Evolutionary conservation across 1,139 yeast genomes (phyloP).

Genomic region (Debaryomyces udenii): DNA sequence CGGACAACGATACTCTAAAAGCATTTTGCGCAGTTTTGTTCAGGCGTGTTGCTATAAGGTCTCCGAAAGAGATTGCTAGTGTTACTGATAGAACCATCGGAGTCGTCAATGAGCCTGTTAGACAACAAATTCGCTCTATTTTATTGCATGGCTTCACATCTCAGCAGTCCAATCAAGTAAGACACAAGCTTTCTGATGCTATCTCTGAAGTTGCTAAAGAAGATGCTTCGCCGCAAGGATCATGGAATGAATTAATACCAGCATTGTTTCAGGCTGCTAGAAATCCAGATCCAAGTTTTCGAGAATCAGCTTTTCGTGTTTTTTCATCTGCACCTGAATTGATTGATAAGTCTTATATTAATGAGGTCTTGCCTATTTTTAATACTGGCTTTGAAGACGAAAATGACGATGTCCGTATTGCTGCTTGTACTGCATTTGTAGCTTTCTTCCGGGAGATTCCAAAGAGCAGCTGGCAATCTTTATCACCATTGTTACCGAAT

Average conservation of each 20-base stretch:
- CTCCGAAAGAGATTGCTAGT: constrained; percentile 63
- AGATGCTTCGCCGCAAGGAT: constrained; percentile 51
- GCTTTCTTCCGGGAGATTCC: constrained; percentile 85
- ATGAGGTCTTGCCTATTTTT: constrained; percentile 68
- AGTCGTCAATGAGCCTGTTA: constrained; percentile 59
- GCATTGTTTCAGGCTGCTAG: constrained; percentile 71
- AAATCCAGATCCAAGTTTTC: constrained; percentile 65
- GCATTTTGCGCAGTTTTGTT: constrained; percentile 86
- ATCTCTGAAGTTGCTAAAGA: constrained; percentile 87
- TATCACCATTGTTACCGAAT: constrained; percentile 80
- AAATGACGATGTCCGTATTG: constrained; percentile 81
- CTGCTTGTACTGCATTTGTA: constrained; percentile 91
- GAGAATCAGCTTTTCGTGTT: constrained; percentile 91
- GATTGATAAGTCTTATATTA: constrained; percentile 59
- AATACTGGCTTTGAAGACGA: constrained; percentile 78
- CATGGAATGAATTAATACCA: constrained; percentile 81
- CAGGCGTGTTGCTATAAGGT: constrained; percentile 80
- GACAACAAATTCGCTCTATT: constrained; percentile 62
- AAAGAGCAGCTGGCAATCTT: constrained; percentile 71
- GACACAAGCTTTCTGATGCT: constrained; percentile 93
- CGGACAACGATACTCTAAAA: constrained; percentile 55
- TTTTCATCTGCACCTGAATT: constrained; percentile 83
- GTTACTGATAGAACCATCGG: constrained; percentile 81
- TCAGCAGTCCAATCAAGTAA: constrained; percentile 65
- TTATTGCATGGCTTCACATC: constrained; percentile 74